These are phyloP conservation scores for Sarcomyxa edulis DNA, from an alignment of 768 basidiomycete species.

Conservation along the genomic window DNA sequence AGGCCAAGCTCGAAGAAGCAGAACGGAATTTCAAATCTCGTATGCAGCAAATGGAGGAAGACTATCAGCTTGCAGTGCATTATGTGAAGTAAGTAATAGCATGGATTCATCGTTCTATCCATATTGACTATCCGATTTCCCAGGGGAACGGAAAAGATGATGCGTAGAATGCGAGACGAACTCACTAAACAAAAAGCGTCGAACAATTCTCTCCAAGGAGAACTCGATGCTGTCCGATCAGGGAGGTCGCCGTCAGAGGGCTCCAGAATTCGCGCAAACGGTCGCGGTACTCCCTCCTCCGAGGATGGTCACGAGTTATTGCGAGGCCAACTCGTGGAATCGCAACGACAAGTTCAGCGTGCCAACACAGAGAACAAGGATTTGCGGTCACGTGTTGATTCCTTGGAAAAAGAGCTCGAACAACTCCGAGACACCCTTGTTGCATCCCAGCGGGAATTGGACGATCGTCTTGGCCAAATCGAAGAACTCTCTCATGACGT, in stretches of 20 bases:
- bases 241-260: constrained; percentile 48
- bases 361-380: constrained; percentile 74
- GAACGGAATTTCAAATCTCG: constrained; percentile 75
- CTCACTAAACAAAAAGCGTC: constrained; percentile 83
- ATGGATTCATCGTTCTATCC: constrained; percentile 8
- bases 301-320: constrained; percentile 66
- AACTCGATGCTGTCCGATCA: constrained; percentile 69
- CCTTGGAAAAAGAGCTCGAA: constrained; percentile 72
- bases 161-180: constrained; percentile 94
- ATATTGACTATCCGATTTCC: constrained; percentile 10
- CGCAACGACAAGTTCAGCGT: constrained; percentile 71
- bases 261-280: constrained; percentile 49
- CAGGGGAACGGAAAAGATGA: constrained; percentile 97
- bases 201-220: constrained; percentile 77
- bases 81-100: constrained; percentile 91
- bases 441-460: constrained; percentile 71
- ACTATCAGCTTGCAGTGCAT: constrained; percentile 94
- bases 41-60: constrained; percentile 87
- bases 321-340: constrained; percentile 68
- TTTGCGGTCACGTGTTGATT: constrained; percentile 64
- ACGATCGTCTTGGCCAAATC: constrained; percentile 69
- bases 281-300: constrained; percentile 71
- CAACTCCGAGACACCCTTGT: constrained; percentile 64
- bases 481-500: constrained; percentile 81
- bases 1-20: constrained; percentile 73